Percentiles rank a stretch among this genome's conserved stretches.
These are phyloP conservation scores for Colletotrichum cereale DNA, from an alignment of 2,329 filamentous ascomycete genomes.

Conservation along the genomic window DNA sequence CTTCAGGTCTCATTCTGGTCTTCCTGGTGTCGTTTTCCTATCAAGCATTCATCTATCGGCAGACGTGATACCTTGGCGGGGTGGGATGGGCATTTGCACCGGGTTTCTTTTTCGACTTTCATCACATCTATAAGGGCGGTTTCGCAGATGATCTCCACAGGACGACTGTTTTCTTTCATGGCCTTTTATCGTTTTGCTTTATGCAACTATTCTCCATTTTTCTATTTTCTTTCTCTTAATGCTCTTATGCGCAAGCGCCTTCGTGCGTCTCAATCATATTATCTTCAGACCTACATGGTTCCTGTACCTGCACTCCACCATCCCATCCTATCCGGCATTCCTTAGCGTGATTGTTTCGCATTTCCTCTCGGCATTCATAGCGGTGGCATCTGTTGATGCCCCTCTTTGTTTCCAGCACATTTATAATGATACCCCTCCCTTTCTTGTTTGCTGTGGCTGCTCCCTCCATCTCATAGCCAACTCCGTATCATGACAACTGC, in stretches of 20 bases:
- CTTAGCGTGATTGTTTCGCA: constrained; percentile 1
- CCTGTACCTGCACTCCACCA: constrained; percentile 2
- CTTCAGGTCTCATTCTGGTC: constrained; percentile 25
- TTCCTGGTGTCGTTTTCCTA: constrained; percentile 38
- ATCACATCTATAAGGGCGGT: constrained; percentile 1
- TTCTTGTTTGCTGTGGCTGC: not conserved
- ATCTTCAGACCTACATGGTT: not conserved
- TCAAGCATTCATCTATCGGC: constrained; percentile 41
- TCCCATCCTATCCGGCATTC: too few relatives aligned
- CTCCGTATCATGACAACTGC: not conserved
- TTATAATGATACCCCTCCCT: constrained; percentile 41
- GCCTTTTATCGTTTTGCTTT: not conserved
- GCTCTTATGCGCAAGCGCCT: not conserved
- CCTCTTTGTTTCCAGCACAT: constrained; percentile 3
- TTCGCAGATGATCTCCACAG: constrained; percentile 8
- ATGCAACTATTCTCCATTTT: not conserved
- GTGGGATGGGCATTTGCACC: constrained; percentile 40
- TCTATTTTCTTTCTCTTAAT: constrained; percentile 17
- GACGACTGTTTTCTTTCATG: constrained; percentile 1
- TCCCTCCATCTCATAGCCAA: not conserved
- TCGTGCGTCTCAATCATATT: constrained; percentile 1
- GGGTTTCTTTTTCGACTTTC: constrained; percentile 14
- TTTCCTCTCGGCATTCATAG: constrained; percentile 5
- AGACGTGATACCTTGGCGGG: constrained; percentile 41
- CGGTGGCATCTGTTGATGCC: not conserved